These are phyloP conservation scores for Coemansia sp. DNA, from an alignment of 192 early-diverging fungal species.

Conservation along the genomic window DNA sequence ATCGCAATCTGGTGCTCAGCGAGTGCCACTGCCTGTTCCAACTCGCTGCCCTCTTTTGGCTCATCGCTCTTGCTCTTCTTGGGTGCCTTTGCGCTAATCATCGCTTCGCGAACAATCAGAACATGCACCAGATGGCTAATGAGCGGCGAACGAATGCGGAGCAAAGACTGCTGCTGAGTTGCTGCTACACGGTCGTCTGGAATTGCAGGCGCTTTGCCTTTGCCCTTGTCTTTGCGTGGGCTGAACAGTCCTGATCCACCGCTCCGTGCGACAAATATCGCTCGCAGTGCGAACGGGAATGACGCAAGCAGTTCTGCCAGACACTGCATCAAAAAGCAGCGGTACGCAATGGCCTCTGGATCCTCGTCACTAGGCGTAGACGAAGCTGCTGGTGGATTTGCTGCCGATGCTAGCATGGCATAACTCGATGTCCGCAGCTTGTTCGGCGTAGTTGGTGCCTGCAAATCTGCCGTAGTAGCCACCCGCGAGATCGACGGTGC, in stretches of 20 bases:
- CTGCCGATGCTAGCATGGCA: constrained; percentile 11
- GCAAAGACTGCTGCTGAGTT: constrained; percentile 10
- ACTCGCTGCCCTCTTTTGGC: constrained; percentile 23
- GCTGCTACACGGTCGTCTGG: constrained; percentile 10
- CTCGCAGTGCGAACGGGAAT: constrained; percentile 62
- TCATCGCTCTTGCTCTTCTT: constrained; percentile 25
- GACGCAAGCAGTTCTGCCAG: constrained; percentile 85
- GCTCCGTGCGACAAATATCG: constrained; percentile 41
- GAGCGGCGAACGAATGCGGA: constrained; percentile 46
- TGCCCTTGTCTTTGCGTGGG: constrained; percentile 46
- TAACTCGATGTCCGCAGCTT: constrained; percentile 28
- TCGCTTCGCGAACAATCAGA: constrained; percentile 52
- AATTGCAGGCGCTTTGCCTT: constrained; percentile 16
- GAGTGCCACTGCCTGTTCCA: constrained; percentile 41
- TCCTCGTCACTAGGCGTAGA: constrained; percentile 23
- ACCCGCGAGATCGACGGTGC: constrained; percentile 10
- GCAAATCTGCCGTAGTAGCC: constrained; percentile 8
- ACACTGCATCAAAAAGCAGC: constrained; percentile 82
- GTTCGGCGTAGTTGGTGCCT: constrained; percentile 18
- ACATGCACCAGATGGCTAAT: constrained; percentile 52
- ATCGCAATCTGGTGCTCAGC: constrained; percentile 41
- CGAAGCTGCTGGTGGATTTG: not conserved
- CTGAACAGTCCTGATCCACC: constrained; percentile 19
- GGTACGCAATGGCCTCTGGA: constrained; percentile 53
- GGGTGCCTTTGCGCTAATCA: constrained; percentile 26